Base-by-base conservation (phyloP, 2,329 filamentous ascomycete species). In the Drechslerella stenobrocha region DNA sequence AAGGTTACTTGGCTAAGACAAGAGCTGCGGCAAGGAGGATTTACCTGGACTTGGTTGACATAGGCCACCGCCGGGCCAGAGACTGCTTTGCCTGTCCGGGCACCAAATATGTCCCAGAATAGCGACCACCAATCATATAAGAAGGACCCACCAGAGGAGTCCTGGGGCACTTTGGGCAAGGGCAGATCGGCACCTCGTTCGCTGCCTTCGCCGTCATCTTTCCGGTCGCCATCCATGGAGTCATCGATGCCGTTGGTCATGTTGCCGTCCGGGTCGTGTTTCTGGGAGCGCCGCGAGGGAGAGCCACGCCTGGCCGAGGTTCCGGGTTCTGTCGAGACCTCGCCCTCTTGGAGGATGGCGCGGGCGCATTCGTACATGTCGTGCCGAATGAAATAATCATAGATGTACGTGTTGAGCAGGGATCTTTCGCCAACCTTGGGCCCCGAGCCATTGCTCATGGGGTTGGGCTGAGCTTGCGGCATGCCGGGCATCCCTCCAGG, bases 41-140 rank as follows among this genome's bases (percentile, higher is more conserved):
- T 74, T 83, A 95, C 91, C 82, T 95, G 88, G 70, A 87, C 90
- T 74, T 95, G 88, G 65, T 82, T 79, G 61, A 95, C 84, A 76
- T 95, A 96, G 70, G 82, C 82, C 46, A 89, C 86, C 65, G 70
- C 69, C 4, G 70, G 69, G 30, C 83, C 82, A 23, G 79, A 77
- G 56, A 83, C 83, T 45, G 74, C 75, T 76, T 85, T 86, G 73
- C 82, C 83, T 74, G 89, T 87, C 75, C 92, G 88, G 58, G 90
- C 89, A 74, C 85, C 85, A 77, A 88, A 95, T 73, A 97, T 90
- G 74, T 98, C 93, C 90, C 90, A 97, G 77, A 98, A 98, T 52
- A 96, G 83, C 74, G 87, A 89, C 80, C 95, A 98, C 93, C 93
- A 98, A 74, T 97, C 93, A 72, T 90, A 87, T n/a, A 98, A 81